Percentiles rank a stretch among this genome's conserved stretches.
Evolutionary conservation across 768 basidiomycete genomes (phyloP).

Genomic region (Paxillus ammoniavirescens): DNA sequence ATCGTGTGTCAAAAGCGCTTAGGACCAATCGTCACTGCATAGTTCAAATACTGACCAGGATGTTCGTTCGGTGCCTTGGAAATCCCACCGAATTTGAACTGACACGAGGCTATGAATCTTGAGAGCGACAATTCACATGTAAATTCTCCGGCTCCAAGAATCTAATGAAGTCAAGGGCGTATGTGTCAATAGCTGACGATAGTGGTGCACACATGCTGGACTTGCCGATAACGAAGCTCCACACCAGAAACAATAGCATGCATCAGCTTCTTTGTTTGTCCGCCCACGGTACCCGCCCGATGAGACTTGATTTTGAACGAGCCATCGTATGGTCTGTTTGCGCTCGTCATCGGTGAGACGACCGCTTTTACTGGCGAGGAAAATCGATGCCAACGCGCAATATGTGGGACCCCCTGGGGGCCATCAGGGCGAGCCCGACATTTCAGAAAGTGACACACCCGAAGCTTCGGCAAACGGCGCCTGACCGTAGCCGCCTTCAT

Average conservation of each 20-base stretch:
- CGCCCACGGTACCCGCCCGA: conserved; percentile 86
- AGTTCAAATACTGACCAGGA: conserved; percentile 54
- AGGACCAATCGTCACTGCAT: background rate
- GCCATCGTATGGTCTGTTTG: conserved; percentile 68
- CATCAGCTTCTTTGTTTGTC: conserved; percentile 84
- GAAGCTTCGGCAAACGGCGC: conserved; percentile 80
- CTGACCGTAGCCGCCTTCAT: conserved; percentile 93
- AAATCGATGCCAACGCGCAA: conserved; percentile 77
- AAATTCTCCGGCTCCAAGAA: conserved; percentile 59
- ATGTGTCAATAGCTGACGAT: background rate
- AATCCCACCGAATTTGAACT: conserved; percentile 89
- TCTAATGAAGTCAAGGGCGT: conserved; percentile 39
- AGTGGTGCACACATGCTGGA: background rate
- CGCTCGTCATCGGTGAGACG: conserved; percentile 39
- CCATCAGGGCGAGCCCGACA: background rate
- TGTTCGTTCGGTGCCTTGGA: conserved; percentile 77
- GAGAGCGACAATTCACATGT: conserved; percentile 58
- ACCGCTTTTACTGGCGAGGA: conserved; percentile 40
- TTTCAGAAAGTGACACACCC: conserved; percentile 45
- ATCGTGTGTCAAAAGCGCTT: conserved; percentile 9
- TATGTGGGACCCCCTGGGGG: conserved; percentile 87
- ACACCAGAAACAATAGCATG: conserved; percentile 98
- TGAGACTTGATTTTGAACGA: conserved; percentile 60
- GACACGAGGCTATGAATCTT: conserved; percentile 69
- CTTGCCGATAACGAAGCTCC: conserved; percentile 75